A percentile compares a stretch with the other conserved stretches of the same genome.
These are phyloP conservation scores for Bacterosira constricta DNA, from an alignment of 108 stramenopile species.

Conservation along the genomic window DNA sequence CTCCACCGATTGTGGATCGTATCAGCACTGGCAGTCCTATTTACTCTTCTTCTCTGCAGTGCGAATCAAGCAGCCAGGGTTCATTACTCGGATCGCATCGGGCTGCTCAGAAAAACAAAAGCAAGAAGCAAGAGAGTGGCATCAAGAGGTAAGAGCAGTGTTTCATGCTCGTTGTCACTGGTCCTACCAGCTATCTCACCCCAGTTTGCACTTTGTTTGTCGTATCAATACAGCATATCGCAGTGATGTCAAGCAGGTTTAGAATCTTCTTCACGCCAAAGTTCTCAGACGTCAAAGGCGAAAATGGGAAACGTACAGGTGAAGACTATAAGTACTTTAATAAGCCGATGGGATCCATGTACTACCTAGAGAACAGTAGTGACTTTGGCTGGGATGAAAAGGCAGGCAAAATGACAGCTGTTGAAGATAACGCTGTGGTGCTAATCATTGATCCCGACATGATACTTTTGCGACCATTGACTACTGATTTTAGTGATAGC, in stretches of 20 bases:
- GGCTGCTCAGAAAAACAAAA: conserved; percentile 60
- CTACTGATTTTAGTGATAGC: conserved; percentile 60
- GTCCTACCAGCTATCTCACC: neutral
- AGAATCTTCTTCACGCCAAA: conserved; percentile 80
- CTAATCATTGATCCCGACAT: conserved; percentile 94
- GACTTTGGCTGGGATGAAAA: conserved; percentile 48
- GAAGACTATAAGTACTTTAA: conserved; percentile 86
- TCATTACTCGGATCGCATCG: conserved; percentile 92
- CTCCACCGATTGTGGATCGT: conserved; percentile 85
- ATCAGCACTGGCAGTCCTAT: conserved; percentile 95
- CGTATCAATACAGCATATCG: conserved; percentile 29
- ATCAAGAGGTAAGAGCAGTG: conserved; percentile 19
- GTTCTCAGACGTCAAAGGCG: conserved; percentile 62
- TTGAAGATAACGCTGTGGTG: conserved; percentile 64
- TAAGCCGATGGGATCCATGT: conserved; percentile 86
- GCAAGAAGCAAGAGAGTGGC: conserved; percentile 33
- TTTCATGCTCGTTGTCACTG: neutral
- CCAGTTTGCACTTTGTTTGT: neutral
- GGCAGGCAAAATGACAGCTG: conserved; percentile 30
- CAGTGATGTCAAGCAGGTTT: conserved; percentile 55
- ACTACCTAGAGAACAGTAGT: conserved; percentile 74
- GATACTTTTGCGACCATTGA: conserved; percentile 80
- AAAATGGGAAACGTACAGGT: conserved; percentile 39
- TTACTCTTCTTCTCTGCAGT: conserved; percentile 86
- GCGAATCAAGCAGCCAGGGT: conserved; percentile 76